Percentiles rank a stretch among this genome's conserved stretches.
Evolutionary conservation across 768 basidiomycete genomes (phyloP).

Genomic region (Lentinula aciculospora): DNA sequence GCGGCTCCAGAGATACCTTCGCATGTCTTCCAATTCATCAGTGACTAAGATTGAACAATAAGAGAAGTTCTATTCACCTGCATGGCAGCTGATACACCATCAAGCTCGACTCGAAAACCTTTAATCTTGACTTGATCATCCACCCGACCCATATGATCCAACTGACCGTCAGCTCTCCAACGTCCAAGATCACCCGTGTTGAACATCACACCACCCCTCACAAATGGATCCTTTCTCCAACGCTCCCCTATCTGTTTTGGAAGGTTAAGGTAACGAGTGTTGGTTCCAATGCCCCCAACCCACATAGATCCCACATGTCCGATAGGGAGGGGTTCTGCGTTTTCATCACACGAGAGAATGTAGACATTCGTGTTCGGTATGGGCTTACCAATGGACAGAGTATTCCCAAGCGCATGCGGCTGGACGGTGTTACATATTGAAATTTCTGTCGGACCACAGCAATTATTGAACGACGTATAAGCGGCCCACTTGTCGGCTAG

Average conservation of each 20-base stretch:
- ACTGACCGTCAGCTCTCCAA: slow-evolving; percentile 30
- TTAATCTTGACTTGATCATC: slow-evolving; percentile 48
- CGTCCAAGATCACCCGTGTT: slow-evolving; percentile 42
- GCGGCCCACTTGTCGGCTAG: slow-evolving; percentile 21
- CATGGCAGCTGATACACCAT: slow-evolving; percentile 43
- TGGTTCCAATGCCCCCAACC: slow-evolving; percentile 35
- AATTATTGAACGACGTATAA: slow-evolving; percentile 21
- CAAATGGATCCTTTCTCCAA: slow-evolving; percentile 36
- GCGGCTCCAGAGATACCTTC: slow-evolving; percentile 27
- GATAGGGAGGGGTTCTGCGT: slow-evolving; percentile 28
- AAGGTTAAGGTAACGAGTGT: slow-evolving; percentile 22
- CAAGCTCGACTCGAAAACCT: slow-evolving; percentile 46
- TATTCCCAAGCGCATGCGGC: slow-evolving; percentile 26
- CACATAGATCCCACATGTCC: slow-evolving; percentile 39
- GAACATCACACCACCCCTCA: slow-evolving; percentile 35
- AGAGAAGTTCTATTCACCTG: slow-evolving; percentile 15
- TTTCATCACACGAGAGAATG: slow-evolving; percentile 24
- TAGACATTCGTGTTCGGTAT: slow-evolving; percentile 41
- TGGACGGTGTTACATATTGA: slow-evolving; percentile 43
- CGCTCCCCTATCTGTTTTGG: slow-evolving; percentile 30
- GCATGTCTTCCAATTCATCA: slow-evolving; percentile 19
- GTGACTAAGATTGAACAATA: background rate
- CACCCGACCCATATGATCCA: slow-evolving; percentile 33
- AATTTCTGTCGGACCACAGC: slow-evolving; percentile 40
- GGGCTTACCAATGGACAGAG: slow-evolving; percentile 35